These are phyloP conservation scores for Blastomyces silverae DNA, from an alignment of 2,329 filamentous ascomycete genomes.

Conservation along the genomic window DNA sequence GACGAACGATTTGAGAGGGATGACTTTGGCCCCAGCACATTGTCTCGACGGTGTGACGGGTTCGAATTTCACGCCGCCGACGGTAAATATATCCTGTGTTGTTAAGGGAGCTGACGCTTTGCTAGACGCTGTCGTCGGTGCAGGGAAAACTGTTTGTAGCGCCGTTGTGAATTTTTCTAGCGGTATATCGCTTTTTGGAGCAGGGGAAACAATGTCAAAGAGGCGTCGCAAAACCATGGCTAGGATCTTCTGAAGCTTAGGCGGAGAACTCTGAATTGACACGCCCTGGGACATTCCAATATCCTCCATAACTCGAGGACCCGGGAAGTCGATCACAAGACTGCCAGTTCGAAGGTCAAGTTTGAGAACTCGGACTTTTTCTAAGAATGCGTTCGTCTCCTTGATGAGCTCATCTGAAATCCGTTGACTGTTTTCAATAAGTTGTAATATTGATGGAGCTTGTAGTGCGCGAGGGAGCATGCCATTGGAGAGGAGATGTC, in stretches of 20 bases:
- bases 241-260: slow-evolving; percentile 27
- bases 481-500: slow-evolving; percentile 55
- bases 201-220: slow-evolving; percentile 46
- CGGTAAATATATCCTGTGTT: slow-evolving; percentile 43
- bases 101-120: slow-evolving; percentile 17
- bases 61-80: slow-evolving; percentile 46
- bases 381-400: slow-evolving; percentile 51
- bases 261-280: slow-evolving; percentile 14
- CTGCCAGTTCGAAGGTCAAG: slow-evolving; percentile 33
- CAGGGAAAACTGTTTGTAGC: slow-evolving; percentile 5
- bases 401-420: slow-evolving; percentile 44
- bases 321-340: slow-evolving; percentile 29
- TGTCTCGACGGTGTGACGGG: slow-evolving; percentile 25
- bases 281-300: slow-evolving; percentile 16
- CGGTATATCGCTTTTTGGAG: slow-evolving; percentile 36
- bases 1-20: slow-evolving; percentile 9
- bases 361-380: slow-evolving; percentile 28
- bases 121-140: slow-evolving; percentile 1
- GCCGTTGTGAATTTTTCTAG: slow-evolving; percentile 32
- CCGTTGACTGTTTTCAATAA: slow-evolving; percentile 50
- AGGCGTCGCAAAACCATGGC: slow-evolving; percentile 45
- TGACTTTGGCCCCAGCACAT: neutral
- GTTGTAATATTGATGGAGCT: slow-evolving; percentile 54
- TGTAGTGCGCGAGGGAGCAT: slow-evolving; percentile 63
- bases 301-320: slow-evolving; percentile 17